Evolutionary conservation across 768 basidiomycete genomes (phyloP), one percentile per base, ranked within the genome.

Genomic region (Lentinula lateritia): DNA sequence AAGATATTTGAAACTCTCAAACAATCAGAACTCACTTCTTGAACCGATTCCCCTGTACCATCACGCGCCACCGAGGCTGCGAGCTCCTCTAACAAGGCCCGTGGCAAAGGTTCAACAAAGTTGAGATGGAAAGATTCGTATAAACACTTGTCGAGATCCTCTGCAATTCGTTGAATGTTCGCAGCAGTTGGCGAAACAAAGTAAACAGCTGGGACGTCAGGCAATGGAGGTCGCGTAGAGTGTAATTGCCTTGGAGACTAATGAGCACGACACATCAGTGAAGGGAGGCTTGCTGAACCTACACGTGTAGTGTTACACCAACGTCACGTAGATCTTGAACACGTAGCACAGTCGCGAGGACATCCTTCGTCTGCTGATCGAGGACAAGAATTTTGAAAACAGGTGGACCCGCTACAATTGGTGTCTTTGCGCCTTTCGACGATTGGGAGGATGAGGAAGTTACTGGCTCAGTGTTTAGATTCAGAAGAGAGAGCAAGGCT

Each of bases 241-340:
- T 98, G 95, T 5, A 98, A 76, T 79, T 98, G 97, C 64, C 95
- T 98, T 64, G 52, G 57, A 42, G 56, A 39, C 52, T 50, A 50
- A 60, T 60, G 52, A 52, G n/a, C 60, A 35, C 54, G 39, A 38
- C 48, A 58, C 20, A 23, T 5, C 63, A 7, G 48, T 50, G 23
- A 53, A 34, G 41, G 54, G 18, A 50, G n/a, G 46, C 43, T 23
- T 52, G 64, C 16, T 34, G 28, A 59, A 77, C 93, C 67, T 78
- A 98, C 95, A 98, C 94, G 76, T 99, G 97, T 62, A 99, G 80
- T 8, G 97, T 99, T 45, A 99, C 95, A 36, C 97, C 97, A 53
- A 93, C 92, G 69, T 98, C 96, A 60, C 97, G 84, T 64, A 99
- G 80, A 75, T 98, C 97, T 73, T 98, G 95, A 6, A 99, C 97